These are phyloP conservation scores for Sporothrix dimorphospora DNA, from an alignment of 2,329 filamentous ascomycete species.

Conservation along the genomic window DNA sequence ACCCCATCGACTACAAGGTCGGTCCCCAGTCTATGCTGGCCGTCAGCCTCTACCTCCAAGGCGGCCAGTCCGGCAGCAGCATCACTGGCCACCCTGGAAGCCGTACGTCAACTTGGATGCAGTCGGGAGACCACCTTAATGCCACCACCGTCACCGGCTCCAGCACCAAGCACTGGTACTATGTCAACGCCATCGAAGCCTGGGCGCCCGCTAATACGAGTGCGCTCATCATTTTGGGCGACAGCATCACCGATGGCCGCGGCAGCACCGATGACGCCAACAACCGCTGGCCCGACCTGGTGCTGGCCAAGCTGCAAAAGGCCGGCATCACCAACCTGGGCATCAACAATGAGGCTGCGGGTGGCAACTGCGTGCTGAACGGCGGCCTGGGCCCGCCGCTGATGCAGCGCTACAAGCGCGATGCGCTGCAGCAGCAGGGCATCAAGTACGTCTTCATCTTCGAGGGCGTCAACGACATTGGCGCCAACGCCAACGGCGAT, in stretches of 20 bases:
- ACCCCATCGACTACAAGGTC: constrained; percentile 61
- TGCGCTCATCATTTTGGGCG: constrained; percentile 62
- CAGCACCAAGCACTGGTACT: constrained; percentile 55
- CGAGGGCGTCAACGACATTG: constrained; percentile 72
- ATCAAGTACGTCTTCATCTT: constrained; percentile 67
- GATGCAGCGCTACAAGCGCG: constrained; percentile 63
- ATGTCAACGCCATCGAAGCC: constrained; percentile 61
- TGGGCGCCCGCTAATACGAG: constrained; percentile 47
- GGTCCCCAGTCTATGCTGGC: constrained; percentile 56
- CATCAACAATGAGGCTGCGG: constrained; percentile 67
- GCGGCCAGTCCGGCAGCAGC: constrained; percentile 58
- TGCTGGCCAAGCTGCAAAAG: constrained; percentile 56
- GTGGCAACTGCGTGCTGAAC: constrained; percentile 66
- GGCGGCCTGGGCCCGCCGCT: constrained; percentile 66
- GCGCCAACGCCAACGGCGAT: constrained; percentile 52
- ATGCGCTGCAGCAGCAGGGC: constrained; percentile 61
- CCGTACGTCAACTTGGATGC: constrained; percentile 64
- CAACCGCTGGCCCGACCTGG: constrained; percentile 48
- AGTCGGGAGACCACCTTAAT: constrained; percentile 59
- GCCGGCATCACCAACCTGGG: constrained; percentile 52
- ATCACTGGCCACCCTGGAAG: constrained; percentile 69
- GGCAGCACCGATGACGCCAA: constrained; percentile 62
- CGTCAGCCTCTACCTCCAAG: constrained; percentile 60
- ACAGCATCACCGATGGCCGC: constrained; percentile 68
- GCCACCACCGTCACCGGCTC: constrained; percentile 50